Conservation (phyloP, 257 asterid genomes). For the Verbascum thapsus region DNA sequence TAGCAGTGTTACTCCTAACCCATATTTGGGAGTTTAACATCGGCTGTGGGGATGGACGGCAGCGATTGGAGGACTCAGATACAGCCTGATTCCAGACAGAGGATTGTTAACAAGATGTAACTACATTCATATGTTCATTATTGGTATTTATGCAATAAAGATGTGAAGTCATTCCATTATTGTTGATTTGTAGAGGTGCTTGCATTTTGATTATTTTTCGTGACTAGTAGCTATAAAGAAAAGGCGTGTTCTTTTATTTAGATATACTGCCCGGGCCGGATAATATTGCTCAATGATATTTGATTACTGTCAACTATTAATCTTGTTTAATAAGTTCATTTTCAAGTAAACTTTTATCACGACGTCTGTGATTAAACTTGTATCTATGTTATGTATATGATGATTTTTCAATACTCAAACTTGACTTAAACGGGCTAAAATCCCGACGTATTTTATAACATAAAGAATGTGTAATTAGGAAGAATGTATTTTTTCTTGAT, state of each 20-base stretch:
- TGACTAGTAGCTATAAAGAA: neutral
- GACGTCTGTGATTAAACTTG: neutral
- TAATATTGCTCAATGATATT: neutral
- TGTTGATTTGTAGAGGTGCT: neutral
- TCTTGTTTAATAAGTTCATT: neutral
- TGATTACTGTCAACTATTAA: neutral
- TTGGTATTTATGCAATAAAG: no score
- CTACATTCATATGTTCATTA: slow-evolving; percentile 71
- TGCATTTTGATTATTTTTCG: neutral
- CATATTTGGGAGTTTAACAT: no score
- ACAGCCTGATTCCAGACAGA: slow-evolving; percentile 52
- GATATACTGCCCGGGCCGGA: no score
- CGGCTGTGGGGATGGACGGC: slow-evolving; percentile 53
- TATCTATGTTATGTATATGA: neutral
- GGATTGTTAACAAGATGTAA: no score
- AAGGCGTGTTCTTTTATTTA: no score
- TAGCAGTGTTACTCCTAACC: no score
- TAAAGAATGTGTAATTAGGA: neutral
- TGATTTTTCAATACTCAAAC: neutral
- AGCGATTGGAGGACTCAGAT: slow-evolving; percentile 81
- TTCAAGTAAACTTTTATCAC: neutral
- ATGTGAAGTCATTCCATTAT: no score
- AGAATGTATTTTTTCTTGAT: neutral
- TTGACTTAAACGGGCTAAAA: neutral
- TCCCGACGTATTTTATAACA: neutral